Base-by-base conservation (phyloP, 164 flowering plant species). In the Aristolochia fimbriata region DNA sequence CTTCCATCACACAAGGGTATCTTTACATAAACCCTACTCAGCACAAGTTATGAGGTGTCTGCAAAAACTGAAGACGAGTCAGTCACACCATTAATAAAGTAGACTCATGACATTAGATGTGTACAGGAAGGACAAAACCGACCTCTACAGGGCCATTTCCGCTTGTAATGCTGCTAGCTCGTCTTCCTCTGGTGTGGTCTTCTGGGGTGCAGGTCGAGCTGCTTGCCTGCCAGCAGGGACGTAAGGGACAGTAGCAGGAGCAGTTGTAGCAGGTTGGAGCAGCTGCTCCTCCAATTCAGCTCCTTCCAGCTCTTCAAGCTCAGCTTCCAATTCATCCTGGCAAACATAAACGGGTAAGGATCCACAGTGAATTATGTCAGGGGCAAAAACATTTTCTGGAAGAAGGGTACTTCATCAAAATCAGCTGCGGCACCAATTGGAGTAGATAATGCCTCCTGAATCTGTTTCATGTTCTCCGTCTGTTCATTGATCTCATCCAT, bases 401-500 rank as follows among this genome's bases (percentile, higher is more conserved):
- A 41, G 19, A 52, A 41, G 25, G 51, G 10, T 12, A 80, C 81
- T 48, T 77, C 81, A 55, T 75, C 81, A 75, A 77, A 75, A 57
- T 80, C 83, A 49, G 77, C 76, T 19, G 77, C 78, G 30, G 80
- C 55, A 43, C 83, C 83, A 31, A 75, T 73, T 2, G 83, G 81
- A 47, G 77, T 24, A 47, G 83, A 64, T 33, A 79, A 41, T 49
- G 81, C 81, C 21, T 77, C 79, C 64, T 79, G 81, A 52, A 79
- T 79, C 68, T 77, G 78, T 63, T 73, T 79, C 77, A 77, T 77
- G 59, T 75, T 79, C 69, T 75, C 79, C n/a, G 81, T 79, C 65
- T 79, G 83, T 63, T 79, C 81, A 63, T 79, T 77, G 49, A 79
- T 79, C 59, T 79, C 83, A 50, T 79, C 83, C 83, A 79, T 77